Evolutionary conservation across 1,284 basidiomycete genomes (phyloP).

Genomic region (Trametes pubescens): DNA sequence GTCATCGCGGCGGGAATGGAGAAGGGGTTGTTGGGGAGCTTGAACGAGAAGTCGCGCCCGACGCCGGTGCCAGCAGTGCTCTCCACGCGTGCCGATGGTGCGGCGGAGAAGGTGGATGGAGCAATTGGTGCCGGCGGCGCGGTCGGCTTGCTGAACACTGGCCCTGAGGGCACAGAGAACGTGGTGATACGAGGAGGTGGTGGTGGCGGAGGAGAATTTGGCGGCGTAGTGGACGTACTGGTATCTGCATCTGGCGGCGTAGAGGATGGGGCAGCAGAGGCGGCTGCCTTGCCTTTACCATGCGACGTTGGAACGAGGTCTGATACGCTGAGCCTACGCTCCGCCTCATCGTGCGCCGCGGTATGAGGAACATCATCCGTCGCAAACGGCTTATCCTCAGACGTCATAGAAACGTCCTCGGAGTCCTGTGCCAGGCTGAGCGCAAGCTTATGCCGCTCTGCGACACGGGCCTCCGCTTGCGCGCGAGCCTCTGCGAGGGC

Average conservation of each 20-base stretch:
- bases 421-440: constrained; percentile 18
- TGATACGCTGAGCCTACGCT: constrained; percentile 60
- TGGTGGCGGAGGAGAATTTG: constrained; percentile 58
- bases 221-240: constrained; percentile 64
- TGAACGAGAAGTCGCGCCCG: constrained; percentile 39
- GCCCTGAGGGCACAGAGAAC: constrained; percentile 49
- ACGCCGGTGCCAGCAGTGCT: constrained; percentile 6
- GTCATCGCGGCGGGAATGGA: constrained; percentile 53
- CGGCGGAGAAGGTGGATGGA: constrained; percentile 36
- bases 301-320: constrained; percentile 50
- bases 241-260: constrained; percentile 32
- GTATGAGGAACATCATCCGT: constrained; percentile 13
- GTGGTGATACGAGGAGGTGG: constrained; percentile 38
- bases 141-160: constrained; percentile 66
- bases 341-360: constrained; percentile 32
- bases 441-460: constrained; percentile 62
- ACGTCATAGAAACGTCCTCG: constrained; percentile 19
- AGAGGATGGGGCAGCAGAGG: constrained; percentile 4
- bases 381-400: constrained; percentile 8
- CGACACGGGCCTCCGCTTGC: constrained; percentile 74
- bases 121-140: constrained; percentile 36
- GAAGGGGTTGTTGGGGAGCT: constrained; percentile 47
- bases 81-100: constrained; percentile 12
- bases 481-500: constrained; percentile 75
- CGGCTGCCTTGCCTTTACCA: constrained; percentile 16